Evolutionary conservation across 345 rosid genomes (phyloP).

Genomic region (Salix exigua): DNA sequence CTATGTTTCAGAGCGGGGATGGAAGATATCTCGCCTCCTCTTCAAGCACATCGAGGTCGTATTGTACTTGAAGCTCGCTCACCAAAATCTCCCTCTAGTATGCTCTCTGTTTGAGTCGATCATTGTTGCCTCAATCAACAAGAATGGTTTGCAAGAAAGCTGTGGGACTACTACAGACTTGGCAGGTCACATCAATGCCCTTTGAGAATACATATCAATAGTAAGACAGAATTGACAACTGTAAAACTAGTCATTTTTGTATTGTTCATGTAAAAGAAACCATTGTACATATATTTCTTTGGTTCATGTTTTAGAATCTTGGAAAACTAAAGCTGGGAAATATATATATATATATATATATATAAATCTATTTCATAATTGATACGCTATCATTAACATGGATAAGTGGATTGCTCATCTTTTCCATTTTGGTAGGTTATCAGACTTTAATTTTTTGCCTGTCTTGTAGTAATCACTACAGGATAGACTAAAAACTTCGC

Average conservation of each 20-base stretch:
- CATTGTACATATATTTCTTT: neutral
- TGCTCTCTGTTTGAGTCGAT: conserved; percentile 39
- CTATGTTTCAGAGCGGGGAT: conserved; percentile 54
- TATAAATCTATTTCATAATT: conserved; percentile 4
- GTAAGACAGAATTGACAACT: neutral
- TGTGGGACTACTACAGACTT: neutral
- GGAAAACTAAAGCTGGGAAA: conserved; percentile 15
- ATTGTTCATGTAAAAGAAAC: neutral
- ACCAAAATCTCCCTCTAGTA: conserved; percentile 65
- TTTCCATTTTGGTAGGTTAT: too few relatives aligned
- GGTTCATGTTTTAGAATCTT: neutral
- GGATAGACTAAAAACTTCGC: too few relatives aligned
- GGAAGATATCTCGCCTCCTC: conserved; percentile 74
- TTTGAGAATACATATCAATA: neutral
- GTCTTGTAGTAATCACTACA: too few relatives aligned
- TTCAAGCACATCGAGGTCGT: conserved; percentile 88
- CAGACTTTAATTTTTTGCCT: too few relatives aligned
- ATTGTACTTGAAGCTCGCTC: conserved; percentile 89
- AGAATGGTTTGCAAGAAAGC: conserved; percentile 5
- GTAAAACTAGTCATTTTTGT: neutral
- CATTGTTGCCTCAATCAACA: neutral
- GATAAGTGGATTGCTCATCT: neutral
- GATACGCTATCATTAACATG: conserved; percentile 22
- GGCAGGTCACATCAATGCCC: neutral
- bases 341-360: too few relatives aligned